These are phyloP conservation scores for Phialophora tarda DNA, from an alignment of 2,329 filamentous ascomycete genomes.

Conservation along the genomic window DNA sequence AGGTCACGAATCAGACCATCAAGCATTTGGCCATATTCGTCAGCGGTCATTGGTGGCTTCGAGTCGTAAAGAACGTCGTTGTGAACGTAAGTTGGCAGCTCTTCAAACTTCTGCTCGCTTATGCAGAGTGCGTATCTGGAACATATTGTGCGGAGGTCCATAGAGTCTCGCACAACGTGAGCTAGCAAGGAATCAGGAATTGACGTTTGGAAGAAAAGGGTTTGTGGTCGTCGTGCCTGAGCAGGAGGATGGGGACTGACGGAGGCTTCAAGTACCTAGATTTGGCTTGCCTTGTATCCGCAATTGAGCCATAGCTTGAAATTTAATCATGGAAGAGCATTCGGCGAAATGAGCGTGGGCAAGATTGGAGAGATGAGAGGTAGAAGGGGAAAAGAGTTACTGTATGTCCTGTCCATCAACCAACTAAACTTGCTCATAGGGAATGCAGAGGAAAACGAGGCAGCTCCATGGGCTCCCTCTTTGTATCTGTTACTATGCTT, in stretches of 20 bases:
- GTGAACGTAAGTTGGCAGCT: constrained; percentile 20
- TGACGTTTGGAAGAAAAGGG: background rate
- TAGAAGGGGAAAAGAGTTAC: background rate
- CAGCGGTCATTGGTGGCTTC: constrained; percentile 23
- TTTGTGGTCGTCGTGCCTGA: constrained; percentile 5
- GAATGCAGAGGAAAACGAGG: background rate
- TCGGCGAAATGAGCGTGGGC: constrained; percentile 2
- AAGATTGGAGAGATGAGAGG: background rate
- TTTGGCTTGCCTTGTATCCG: background rate
- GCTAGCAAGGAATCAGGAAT: constrained; percentile 5
- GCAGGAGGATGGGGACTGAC: constrained; percentile 2
- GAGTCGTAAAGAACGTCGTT: constrained; percentile 23
- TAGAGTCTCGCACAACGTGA: too few relatives aligned
- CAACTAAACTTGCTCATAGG: background rate
- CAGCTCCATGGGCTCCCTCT: constrained; percentile 7
- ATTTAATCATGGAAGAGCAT: background rate
- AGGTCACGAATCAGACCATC: constrained; percentile 16
- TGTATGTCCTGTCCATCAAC: background rate
- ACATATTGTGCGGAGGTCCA: constrained; percentile 25
- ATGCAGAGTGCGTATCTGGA: constrained; percentile 26
- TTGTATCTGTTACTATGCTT: constrained; percentile 1
- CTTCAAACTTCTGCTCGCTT: constrained; percentile 18
- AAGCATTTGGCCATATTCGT: constrained; percentile 24
- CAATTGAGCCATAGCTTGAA: background rate
- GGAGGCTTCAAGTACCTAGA: constrained; percentile 3